phyloP scores from a whole-genome alignment of 352 stramenopile species.

The Pythium periplocum region DNA sequence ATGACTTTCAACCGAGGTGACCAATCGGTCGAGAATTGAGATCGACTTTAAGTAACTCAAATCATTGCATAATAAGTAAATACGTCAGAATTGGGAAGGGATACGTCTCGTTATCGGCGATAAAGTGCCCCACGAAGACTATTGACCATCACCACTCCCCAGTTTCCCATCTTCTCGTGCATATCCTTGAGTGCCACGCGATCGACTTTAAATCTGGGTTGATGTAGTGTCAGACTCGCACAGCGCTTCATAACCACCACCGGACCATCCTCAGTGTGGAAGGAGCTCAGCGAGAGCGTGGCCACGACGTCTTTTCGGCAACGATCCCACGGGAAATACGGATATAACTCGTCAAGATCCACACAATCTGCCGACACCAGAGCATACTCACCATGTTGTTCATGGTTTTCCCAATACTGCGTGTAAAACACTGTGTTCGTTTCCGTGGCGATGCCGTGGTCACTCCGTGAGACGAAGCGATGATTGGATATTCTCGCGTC shows the following conservation, averaged over 20 bases:
- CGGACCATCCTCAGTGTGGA: background rate
- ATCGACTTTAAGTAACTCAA: too few relatives aligned
- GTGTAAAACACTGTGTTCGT: constrained; percentile 14
- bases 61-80: too few relatives aligned
- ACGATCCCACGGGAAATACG: constrained; percentile 20
- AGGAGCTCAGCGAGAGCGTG: constrained; percentile 1
- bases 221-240: background rate
- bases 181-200: background rate
- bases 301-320: constrained; percentile 14
- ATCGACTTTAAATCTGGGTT: background rate
- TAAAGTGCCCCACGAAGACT: too few relatives aligned
- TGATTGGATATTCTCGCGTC: constrained; percentile 30
- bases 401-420: too few relatives aligned
- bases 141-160: background rate
- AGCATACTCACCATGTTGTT: too few relatives aligned
- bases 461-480: constrained; percentile 31
- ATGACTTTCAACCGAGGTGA: too few relatives aligned
- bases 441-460: constrained; percentile 13
- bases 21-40: too few relatives aligned
- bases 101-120: too few relatives aligned
- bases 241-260: background rate
- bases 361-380: too few relatives aligned
- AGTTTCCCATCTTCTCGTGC: background rate
- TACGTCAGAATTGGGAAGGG: too few relatives aligned
- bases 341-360: constrained; percentile 29